A percentile compares a stretch with the other conserved stretches of the same genome.
Evolutionary conservation across 805 yeast species (phyloP).

Genomic region (Peterozyma xylosa): DNA sequence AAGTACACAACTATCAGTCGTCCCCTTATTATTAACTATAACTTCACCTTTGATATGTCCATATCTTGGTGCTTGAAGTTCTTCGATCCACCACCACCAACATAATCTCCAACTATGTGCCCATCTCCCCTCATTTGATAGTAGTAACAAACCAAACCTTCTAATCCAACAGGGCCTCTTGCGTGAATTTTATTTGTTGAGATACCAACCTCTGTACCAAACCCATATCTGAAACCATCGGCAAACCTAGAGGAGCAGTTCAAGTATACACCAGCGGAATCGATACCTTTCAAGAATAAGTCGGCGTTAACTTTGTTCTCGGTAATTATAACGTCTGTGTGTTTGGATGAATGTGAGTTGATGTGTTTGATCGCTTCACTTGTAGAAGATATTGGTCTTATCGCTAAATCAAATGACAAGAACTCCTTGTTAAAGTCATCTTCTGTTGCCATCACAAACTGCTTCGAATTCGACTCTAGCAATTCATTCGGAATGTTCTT

Average conservation of each 20-base stretch:
- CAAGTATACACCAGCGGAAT: constrained; percentile 97
- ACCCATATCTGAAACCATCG: constrained; percentile 97
- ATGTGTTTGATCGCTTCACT: constrained; percentile 80
- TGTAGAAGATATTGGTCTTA: constrained; percentile 50
- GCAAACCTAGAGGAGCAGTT: constrained; percentile 96
- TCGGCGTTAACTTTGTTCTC: constrained; percentile 67
- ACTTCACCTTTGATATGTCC: constrained; percentile 24
- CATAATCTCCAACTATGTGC: constrained; percentile 84
- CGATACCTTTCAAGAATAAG: constrained; percentile 73
- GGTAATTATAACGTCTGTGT: constrained; percentile 89
- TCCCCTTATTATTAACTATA: too few species aligned
- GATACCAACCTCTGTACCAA: constrained; percentile 98
- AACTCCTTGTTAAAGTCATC: constrained; percentile 81
- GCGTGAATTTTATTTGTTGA: constrained; percentile 97
- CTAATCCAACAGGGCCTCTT: constrained; percentile 97
- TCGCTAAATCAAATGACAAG: constrained; percentile 76
- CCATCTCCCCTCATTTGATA: constrained; percentile 90
- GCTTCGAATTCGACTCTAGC: constrained; percentile 15
- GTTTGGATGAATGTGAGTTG: constrained; percentile 88
- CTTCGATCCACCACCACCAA: constrained; percentile 86
- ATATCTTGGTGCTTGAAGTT: constrained; percentile 69
- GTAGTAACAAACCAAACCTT: constrained; percentile 93
- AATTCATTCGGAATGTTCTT: constrained; percentile 14
- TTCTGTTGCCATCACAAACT: constrained; percentile 40
- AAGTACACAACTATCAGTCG: too few species aligned